These are phyloP conservation scores for Fusarium sarcochroum DNA, from an alignment of 2,329 filamentous ascomycete species.

Conservation along the genomic window DNA sequence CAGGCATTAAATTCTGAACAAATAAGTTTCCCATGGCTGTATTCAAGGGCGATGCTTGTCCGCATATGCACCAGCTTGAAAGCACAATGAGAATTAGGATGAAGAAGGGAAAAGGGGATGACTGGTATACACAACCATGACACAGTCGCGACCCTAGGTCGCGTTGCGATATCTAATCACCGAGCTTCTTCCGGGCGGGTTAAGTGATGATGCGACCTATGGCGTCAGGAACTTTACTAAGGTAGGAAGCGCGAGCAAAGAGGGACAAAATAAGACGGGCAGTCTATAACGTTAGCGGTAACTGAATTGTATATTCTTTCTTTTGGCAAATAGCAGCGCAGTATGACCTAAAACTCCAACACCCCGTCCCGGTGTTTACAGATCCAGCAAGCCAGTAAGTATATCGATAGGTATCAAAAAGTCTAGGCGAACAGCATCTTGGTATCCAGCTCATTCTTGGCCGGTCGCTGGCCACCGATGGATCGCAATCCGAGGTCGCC, in stretches of 20 bases:
- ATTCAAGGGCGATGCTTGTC: constrained; percentile 32
- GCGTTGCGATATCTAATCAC: constrained; percentile 39
- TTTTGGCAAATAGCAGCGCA: constrained; percentile 44
- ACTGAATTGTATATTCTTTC: constrained; percentile 26
- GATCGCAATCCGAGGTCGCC: constrained; percentile 81
- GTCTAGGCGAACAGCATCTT: constrained; percentile 79
- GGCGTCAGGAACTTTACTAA: constrained; percentile 19
- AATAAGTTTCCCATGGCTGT: constrained; percentile 41
- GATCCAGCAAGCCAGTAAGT: constrained; percentile 47
- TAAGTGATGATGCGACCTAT: constrained; percentile 46
- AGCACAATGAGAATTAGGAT: constrained; percentile 26
- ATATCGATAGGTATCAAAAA: constrained; percentile 46
- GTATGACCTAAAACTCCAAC: constrained; percentile 48
- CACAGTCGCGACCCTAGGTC: constrained; percentile 22
- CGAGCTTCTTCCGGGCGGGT: constrained; percentile 45
- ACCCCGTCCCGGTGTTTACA: constrained; percentile 43
- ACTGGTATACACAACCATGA: constrained; percentile 29
- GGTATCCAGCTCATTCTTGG: constrained; percentile 81
- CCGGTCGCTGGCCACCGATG: constrained; percentile 72
- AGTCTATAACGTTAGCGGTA: constrained; percentile 10
- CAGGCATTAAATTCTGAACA: constrained; percentile 32
- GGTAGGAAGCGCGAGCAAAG: neutral
- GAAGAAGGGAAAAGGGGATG: constrained; percentile 31
- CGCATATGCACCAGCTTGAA: constrained; percentile 41
- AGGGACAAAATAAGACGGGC: constrained; percentile 17